A percentile compares a stretch with the other conserved stretches of the same genome.
Conservation (phyloP, 2,329 filamentous ascomycete genomes). For the Phaeosphaeriaceae sp. region DNA sequence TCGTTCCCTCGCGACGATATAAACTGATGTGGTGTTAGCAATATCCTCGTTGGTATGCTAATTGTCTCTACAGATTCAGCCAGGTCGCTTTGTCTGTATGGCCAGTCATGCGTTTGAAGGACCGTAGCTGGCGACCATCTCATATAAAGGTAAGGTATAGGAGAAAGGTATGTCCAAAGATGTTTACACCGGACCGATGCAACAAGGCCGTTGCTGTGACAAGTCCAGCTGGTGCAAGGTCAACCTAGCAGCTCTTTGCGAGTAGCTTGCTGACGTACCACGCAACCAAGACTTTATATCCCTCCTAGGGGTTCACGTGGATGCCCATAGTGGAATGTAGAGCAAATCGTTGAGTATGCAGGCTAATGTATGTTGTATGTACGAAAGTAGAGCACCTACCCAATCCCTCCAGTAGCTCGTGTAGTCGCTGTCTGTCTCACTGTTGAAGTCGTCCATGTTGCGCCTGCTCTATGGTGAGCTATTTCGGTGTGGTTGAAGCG, state of each 20-base stretch:
- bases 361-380: conserved; percentile 1
- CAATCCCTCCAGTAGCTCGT: conserved; percentile 99
- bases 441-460: conserved; percentile 94
- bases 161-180: conserved; percentile 6
- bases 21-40: conserved; percentile 66
- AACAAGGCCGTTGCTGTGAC: conserved; percentile 9
- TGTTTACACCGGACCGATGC: conserved; percentile 9
- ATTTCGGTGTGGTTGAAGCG: neutral
- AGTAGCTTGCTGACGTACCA: neutral
- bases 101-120: neutral
- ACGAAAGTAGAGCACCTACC: conserved; percentile 66
- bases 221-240: conserved; percentile 6
- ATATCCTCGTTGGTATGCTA: conserved; percentile 3
- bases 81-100: no score
- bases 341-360: neutral
- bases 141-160: neutral
- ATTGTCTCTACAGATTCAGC: neutral
- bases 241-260: neutral
- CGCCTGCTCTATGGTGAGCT: conserved; percentile 15
- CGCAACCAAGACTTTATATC: neutral
- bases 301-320: neutral
- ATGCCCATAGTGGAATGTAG: conserved; percentile 3
- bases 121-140: conserved; percentile 6
- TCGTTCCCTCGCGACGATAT: conserved; percentile 97
- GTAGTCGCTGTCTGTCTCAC: conserved; percentile 98